Percentiles rank a stretch among this genome's conserved stretches.
Evolutionary conservation across 2,329 filamentous ascomycete genomes (phyloP).

Genomic region (Paraconiothyrium brasiliense): DNA sequence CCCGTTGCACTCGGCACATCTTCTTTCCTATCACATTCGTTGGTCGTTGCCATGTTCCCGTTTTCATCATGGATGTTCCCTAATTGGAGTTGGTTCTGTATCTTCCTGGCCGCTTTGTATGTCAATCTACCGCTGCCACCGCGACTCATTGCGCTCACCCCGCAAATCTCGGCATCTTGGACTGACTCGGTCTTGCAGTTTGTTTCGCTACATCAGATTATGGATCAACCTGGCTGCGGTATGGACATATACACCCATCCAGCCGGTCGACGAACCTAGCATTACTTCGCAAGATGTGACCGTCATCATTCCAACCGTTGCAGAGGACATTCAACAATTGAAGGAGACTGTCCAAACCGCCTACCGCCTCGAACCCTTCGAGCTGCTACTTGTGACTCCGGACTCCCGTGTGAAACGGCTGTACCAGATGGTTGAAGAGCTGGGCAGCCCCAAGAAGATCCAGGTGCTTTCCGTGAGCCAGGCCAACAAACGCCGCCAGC

Average conservation of each 20-base stretch:
- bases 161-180: constrained; percentile 4
- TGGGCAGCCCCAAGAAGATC: constrained; percentile 66
- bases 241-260: constrained; percentile 85
- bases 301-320: constrained; percentile 91
- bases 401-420: constrained; percentile 78
- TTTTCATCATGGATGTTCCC: constrained; percentile 48
- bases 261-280: constrained; percentile 80
- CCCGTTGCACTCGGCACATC: constrained; percentile 44
- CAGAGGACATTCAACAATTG: constrained; percentile 84
- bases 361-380: constrained; percentile 72
- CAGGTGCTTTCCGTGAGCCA: constrained; percentile 80
- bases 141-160: background rate
- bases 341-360: constrained; percentile 82
- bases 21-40: constrained; percentile 49
- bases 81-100: constrained; percentile 53
- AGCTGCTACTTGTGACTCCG: constrained; percentile 88
- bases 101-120: constrained; percentile 49
- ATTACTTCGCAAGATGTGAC: constrained; percentile 87
- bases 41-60: constrained; percentile 50
- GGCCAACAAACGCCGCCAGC: constrained; percentile 94
- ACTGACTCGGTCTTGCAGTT: constrained; percentile 61
- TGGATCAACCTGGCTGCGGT: constrained; percentile 81
- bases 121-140: constrained; percentile 23
- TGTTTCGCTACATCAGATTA: constrained; percentile 87
- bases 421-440: constrained; percentile 63